These are phyloP conservation scores for Ogataea hybrid DNA, from an alignment of 1,139 yeast genomes.

Conservation along the genomic window DNA sequence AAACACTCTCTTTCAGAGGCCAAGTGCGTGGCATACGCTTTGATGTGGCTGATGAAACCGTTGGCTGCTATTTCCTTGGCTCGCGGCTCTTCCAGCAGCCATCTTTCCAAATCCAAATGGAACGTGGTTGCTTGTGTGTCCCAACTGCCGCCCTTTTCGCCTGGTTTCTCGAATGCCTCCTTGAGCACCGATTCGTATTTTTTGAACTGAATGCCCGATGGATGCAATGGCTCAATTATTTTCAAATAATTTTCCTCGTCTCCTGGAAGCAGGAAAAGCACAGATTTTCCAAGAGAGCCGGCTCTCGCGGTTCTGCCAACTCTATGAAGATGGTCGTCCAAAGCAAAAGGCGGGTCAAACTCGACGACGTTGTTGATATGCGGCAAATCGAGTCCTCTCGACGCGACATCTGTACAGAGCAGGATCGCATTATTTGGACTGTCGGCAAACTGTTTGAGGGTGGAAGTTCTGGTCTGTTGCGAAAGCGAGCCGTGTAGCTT, in stretches of 20 bases:
- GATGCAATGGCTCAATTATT: constrained; percentile 56
- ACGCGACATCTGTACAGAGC: constrained; percentile 90
- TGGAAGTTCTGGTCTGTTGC: constrained; percentile 77
- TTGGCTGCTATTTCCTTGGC: constrained; percentile 51
- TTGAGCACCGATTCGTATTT: constrained; percentile 52
- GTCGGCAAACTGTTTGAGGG: constrained; percentile 64
- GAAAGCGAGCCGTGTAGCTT: constrained; percentile 89
- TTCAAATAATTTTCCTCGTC: constrained; percentile 81
- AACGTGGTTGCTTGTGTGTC: constrained; percentile 95
- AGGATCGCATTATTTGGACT: constrained; percentile 46
- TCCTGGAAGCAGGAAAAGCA: constrained; percentile 81
- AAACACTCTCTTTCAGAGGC: constrained; percentile 74
- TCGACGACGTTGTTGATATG: constrained; percentile 95
- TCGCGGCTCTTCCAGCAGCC: constrained; percentile 68
- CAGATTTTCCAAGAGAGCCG: constrained; percentile 75
- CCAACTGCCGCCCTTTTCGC: constrained; percentile 55
- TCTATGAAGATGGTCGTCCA: constrained; percentile 90
- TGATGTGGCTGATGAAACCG: constrained; percentile 83
- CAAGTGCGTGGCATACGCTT: constrained; percentile 97
- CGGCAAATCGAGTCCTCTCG: constrained; percentile 94
- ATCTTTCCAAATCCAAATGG: constrained; percentile 88
- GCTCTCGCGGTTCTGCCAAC: constrained; percentile 99
- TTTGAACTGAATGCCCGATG: constrained; percentile 47
- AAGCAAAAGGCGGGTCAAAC: constrained; percentile 88
- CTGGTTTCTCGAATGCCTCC: constrained; percentile 54